Conservation (phyloP, 2,329 filamentous ascomycete species). For the Ascochyta pisi region DNA sequence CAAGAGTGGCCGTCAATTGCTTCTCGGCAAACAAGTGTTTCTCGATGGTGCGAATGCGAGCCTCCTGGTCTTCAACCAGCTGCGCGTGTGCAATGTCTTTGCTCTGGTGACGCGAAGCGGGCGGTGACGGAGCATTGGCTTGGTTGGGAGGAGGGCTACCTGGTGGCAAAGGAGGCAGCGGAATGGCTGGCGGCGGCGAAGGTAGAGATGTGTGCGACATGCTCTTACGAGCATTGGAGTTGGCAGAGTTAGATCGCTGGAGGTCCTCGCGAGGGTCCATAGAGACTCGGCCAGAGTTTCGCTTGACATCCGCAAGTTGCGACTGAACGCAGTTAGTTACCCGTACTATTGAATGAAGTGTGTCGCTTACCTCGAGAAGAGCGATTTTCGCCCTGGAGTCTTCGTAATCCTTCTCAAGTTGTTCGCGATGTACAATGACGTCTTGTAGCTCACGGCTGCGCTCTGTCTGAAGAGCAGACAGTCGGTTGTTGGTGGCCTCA, state of each 20-base stretch:
- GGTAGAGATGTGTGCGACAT: slow-evolving; percentile 82
- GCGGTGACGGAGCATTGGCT: slow-evolving; percentile 62
- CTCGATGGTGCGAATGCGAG: slow-evolving; percentile 92
- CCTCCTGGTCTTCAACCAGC: slow-evolving; percentile 91
- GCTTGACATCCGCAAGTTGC: slow-evolving; percentile 66
- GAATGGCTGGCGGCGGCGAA: slow-evolving; percentile 92
- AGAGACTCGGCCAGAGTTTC: slow-evolving; percentile 55
- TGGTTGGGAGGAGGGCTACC: slow-evolving; percentile 53
- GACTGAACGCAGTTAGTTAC: slow-evolving; percentile 54
- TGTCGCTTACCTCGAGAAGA: slow-evolving; percentile 72
- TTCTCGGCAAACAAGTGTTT: slow-evolving; percentile 96
- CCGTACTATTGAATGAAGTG: background rate
- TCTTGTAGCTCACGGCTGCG: slow-evolving; percentile 53
- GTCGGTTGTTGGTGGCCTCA: slow-evolving; percentile 80
- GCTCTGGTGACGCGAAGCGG: slow-evolving; percentile 75
- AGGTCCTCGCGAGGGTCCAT: slow-evolving; percentile 56
- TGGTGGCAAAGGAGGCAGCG: slow-evolving; percentile 84
- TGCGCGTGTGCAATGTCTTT: slow-evolving; percentile 82
- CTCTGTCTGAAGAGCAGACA: slow-evolving; percentile 70
- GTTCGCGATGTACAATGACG: slow-evolving; percentile 50
- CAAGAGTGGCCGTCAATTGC: slow-evolving; percentile 91
- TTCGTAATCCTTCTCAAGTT: slow-evolving; percentile 69
- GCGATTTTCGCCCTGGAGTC: slow-evolving; percentile 79
- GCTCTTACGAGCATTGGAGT: slow-evolving; percentile 82
- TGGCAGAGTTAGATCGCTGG: slow-evolving; percentile 64